phyloP scores from a whole-genome alignment of 73 alveolate genomes.

The Paramecium pentaurelia region DNA sequence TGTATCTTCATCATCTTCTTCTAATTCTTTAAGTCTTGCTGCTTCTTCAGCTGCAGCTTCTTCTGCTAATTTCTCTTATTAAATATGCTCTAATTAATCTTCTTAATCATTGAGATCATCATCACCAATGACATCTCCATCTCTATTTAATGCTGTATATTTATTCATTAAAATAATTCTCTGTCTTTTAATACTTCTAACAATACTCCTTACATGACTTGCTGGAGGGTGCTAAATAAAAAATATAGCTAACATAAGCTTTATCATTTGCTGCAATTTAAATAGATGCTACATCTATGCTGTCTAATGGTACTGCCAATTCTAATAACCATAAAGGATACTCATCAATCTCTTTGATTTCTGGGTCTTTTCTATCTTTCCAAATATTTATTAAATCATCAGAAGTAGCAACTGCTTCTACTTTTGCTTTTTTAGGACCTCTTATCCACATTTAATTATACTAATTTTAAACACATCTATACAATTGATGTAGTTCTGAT shows the following conservation, averaged over 20 bases:
- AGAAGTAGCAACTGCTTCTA: background rate
- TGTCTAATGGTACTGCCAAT: slow-evolving; percentile 1
- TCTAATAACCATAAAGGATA: slow-evolving; percentile 42
- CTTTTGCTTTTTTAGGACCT: slow-evolving; percentile 45
- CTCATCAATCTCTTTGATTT: slow-evolving; percentile 37
- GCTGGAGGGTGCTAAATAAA: slow-evolving; percentile 3
- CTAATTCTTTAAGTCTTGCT: background rate
- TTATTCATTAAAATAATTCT: background rate
- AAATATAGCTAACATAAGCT: background rate
- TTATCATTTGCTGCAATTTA: background rate
- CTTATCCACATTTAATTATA: slow-evolving; percentile 6
- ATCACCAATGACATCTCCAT: background rate
- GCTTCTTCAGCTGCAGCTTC: slow-evolving; percentile 33
- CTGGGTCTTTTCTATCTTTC: slow-evolving; percentile 47
- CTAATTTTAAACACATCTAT: background rate
- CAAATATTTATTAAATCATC: slow-evolving; percentile 49
- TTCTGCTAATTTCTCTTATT: background rate
- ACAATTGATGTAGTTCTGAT: background rate
- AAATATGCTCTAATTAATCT: background rate
- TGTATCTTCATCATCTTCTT: slow-evolving; percentile 37
- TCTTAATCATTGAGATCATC: background rate
- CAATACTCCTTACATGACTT: background rate
- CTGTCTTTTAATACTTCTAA: background rate
- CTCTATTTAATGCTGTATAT: background rate
- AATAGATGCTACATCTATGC: background rate